Evolutionary conservation across 2,329 filamentous ascomycete genomes (phyloP).

Genomic region (Phyllosticta paracitricarpa): DNA sequence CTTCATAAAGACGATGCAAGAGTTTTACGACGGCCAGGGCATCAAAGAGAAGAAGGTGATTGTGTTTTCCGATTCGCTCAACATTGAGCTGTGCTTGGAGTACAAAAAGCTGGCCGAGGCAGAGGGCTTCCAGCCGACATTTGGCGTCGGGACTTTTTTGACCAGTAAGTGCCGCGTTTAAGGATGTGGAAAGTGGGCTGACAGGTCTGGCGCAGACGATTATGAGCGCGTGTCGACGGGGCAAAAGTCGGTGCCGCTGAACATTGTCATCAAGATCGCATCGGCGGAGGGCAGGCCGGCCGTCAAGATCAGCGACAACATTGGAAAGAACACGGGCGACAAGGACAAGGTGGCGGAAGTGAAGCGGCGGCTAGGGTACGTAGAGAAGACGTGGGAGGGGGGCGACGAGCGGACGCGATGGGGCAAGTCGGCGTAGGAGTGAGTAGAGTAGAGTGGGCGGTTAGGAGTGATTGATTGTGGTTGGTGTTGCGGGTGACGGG

Average conservation of each 20-base stretch:
- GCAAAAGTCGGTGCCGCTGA: conserved; percentile 79
- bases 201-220: conserved; percentile 49
- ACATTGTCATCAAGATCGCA: conserved; percentile 96
- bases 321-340: conserved; percentile 90
- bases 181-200: conserved; percentile 10
- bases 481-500: background rate
- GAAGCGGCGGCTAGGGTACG: conserved; percentile 77
- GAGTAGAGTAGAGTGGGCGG: background rate
- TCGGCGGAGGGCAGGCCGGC: conserved; percentile 72
- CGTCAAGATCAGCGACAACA: conserved; percentile 83
- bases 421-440: conserved; percentile 40
- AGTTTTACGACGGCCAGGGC: conserved; percentile 67
- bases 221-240: conserved; percentile 58
- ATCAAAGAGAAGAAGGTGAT: conserved; percentile 77
- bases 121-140: conserved; percentile 72
- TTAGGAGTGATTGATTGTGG: background rate
- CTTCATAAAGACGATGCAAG: conserved; percentile 68
- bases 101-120: conserved; percentile 79
- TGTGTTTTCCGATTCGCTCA: conserved; percentile 91
- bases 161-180: conserved; percentile 49
- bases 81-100: conserved; percentile 81
- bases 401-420: conserved; percentile 79
- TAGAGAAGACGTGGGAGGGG: conserved; percentile 71
- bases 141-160: conserved; percentile 90
- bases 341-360: conserved; percentile 67